These are phyloP conservation scores for Decorospora gaudefroyi DNA, from an alignment of 2,329 filamentous ascomycete species.

Conservation along the genomic window DNA sequence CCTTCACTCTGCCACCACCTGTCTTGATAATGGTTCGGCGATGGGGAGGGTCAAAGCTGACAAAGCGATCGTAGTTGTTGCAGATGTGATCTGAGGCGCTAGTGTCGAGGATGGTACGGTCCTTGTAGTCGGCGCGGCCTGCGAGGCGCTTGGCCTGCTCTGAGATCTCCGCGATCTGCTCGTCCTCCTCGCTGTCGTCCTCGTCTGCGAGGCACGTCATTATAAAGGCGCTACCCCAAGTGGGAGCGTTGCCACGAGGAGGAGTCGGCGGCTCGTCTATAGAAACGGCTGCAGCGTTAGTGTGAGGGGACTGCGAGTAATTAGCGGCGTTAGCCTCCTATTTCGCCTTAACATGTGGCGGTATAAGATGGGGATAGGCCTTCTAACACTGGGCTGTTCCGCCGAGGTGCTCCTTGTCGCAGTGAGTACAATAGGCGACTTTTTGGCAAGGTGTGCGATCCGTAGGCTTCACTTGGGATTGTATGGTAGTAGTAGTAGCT, in stretches of 20 bases:
- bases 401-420: background rate
- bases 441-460: background rate
- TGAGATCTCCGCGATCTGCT: constrained; percentile 1
- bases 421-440: background rate
- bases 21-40: constrained; percentile 1
- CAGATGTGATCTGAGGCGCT: constrained; percentile 1
- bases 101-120: background rate
- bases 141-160: constrained; percentile 1
- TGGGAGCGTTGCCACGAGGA: constrained; percentile 1
- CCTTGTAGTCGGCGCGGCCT: constrained; percentile 1
- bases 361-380: background rate
- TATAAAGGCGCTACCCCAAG: background rate
- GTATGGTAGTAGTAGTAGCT: background rate
- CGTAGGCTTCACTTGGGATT: background rate
- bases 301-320: background rate
- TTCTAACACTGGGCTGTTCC: background rate
- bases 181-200: background rate
- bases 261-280: background rate
- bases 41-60: constrained; percentile 1
- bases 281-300: background rate
- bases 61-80: constrained; percentile 1
- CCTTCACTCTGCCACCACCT: background rate
- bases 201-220: constrained; percentile 1
- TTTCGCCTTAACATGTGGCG: background rate
- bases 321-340: background rate